Conservation (phyloP, 2,329 filamentous ascomycete species). For the Scytalidium sp. region DNA sequence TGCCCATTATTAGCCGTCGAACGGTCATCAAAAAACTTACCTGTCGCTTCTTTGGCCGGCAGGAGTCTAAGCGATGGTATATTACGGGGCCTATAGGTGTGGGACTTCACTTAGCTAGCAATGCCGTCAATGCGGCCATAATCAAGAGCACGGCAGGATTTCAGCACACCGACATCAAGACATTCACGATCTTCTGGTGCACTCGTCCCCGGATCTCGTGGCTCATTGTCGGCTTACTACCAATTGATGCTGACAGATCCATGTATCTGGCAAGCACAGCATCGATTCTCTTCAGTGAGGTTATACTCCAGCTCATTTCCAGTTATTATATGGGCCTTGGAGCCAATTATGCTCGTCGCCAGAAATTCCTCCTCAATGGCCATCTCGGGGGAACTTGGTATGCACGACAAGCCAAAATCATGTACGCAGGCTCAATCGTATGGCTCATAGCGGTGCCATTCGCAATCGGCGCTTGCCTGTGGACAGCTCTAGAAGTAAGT, state of each 20-base stretch:
- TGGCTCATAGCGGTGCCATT: too few species aligned
- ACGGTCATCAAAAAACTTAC: too few species aligned
- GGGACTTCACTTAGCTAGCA: too few species aligned
- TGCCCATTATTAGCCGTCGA: too few species aligned
- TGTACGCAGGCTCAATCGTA: conserved; percentile 28
- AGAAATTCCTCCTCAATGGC: conserved; percentile 23
- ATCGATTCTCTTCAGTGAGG: conserved; percentile 23
- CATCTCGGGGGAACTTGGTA: conserved; percentile 15
- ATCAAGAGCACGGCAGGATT: too few species aligned
- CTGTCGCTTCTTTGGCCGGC: too few species aligned
- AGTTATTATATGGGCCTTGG: conserved; percentile 23
- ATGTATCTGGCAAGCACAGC: conserved; percentile 10
- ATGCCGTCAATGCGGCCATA: too few species aligned
- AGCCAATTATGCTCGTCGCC: conserved; percentile 24
- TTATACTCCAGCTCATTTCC: conserved; percentile 23
- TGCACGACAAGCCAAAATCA: conserved; percentile 17
- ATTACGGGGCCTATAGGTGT: too few species aligned
- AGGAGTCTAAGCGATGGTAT: too few species aligned
- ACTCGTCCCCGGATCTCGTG: conserved; percentile 27
- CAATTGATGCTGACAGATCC: conserved; percentile 6
- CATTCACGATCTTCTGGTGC: conserved; percentile 29
- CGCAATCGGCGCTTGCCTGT: too few species aligned
- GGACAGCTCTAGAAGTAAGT: too few species aligned
- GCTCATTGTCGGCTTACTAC: conserved; percentile 17
- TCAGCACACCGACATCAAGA: too few species aligned